Base-by-base conservation (phyloP, 1,284 basidiomycete species). In the Phylloporus sp. region DNA sequence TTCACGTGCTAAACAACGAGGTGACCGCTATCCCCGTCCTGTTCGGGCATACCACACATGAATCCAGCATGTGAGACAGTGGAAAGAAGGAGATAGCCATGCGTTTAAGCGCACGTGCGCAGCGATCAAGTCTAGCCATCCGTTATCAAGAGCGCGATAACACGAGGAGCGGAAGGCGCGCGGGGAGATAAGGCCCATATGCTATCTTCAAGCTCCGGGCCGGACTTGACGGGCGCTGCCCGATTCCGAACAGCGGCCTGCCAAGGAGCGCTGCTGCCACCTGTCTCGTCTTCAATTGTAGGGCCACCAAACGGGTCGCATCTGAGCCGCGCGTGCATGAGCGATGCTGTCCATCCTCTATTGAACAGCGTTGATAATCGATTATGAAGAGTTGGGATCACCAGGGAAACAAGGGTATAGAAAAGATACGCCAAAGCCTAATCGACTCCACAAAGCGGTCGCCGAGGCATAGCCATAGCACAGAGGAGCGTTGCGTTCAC, bases 191-290 rank as follows among this genome's bases (percentile, higher is more conserved):
- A 37, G n/a, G 20, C 35, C 11, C 32, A 39, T n/a, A 57, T 6
- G 37, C 7, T n/a, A 3, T 37, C 23, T 29, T 37, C 35, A n/a
- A 32, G 17, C 43, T 59, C 37, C 57, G 39, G 25, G 4, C 39
- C 57, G 57, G 56, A 59, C 58, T 25, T 43, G 7, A 25, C 39
- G 58, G 58, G 39, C 58, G 58, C 57, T 59, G 57, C 39, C 37
- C 35, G 19, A 57, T 57, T 57, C 56, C 23, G n/a, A 23, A 57
- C 56, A 57, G 35, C 56, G 56, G 56, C 56, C 20, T 35, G 17
- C 49, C 25, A 52, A 52, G n/a, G 29, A 15, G 35, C 35, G n/a
- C 57, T 25, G 56, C 37, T 58, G 56, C 20, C 56, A 39, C 35
- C 32, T n/a, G 10, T 11, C 35, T 25, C 8, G 56, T 37, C 12